Conservation (phyloP, 306 rosid species). For the Rubus parviflorus region DNA sequence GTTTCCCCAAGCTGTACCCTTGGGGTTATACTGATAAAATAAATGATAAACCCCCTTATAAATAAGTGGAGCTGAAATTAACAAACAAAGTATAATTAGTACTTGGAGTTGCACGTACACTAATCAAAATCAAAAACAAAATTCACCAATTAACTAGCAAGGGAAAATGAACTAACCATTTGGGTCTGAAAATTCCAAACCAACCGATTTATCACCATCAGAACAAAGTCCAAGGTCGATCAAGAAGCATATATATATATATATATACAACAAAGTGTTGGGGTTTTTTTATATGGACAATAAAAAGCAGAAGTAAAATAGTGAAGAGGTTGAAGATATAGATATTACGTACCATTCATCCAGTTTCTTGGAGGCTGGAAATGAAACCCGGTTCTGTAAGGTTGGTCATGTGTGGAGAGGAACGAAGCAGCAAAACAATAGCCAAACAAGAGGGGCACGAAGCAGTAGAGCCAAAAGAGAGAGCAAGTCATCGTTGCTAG, state of each 20-base stretch:
- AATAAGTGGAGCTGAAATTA: constrained; percentile 51
- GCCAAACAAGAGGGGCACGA: no score
- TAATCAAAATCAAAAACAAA: no score
- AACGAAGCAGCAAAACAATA: no score
- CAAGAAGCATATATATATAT: no score
- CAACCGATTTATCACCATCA: constrained; percentile 27
- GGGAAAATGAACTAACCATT: constrained; percentile 58
- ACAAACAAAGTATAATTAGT: not conserved
- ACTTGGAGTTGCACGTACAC: no score
- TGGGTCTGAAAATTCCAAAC: constrained; percentile 61
- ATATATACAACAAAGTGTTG: not conserved
- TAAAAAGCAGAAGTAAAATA: not conserved
- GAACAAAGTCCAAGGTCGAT: not conserved
- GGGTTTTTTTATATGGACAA: not conserved
- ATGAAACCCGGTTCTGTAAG: constrained; percentile 77
- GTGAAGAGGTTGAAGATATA: not conserved
- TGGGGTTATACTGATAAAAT: no score
- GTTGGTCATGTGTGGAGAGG: constrained; percentile 29
- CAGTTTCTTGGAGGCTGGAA: constrained; percentile 84
- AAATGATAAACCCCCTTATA: no score
- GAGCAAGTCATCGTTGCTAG: no score
- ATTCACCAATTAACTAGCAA: no score
- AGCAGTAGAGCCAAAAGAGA: no score
- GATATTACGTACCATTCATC: constrained; percentile 59
- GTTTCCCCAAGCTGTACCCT: constrained; percentile 54